Percentiles rank a stretch among this genome's conserved stretches.
Conservation (phyloP, 2,329 filamentous ascomycete genomes). For the Ilyonectria robusta region DNA sequence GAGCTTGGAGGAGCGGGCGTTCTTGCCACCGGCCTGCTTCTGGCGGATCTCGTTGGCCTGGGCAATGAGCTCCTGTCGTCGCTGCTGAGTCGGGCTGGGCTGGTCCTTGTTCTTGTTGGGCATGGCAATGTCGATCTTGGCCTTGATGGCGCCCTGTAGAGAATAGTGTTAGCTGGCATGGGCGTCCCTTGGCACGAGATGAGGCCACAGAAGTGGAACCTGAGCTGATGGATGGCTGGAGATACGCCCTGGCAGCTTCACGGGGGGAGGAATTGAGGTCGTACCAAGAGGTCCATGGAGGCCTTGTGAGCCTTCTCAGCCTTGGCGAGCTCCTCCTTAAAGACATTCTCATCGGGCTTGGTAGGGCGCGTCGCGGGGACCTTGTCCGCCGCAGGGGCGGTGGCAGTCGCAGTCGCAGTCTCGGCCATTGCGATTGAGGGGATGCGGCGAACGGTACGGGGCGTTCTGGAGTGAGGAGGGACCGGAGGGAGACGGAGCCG, state of each 20-base stretch:
- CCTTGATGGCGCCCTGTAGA: conserved; percentile 85
- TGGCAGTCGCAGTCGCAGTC: conserved; percentile 61
- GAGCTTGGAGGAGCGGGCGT: conserved; percentile 80
- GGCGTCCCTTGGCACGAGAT: conserved; percentile 25
- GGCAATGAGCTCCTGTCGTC: conserved; percentile 85
- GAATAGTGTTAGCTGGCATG: conserved; percentile 34
- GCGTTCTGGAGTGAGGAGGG: conserved; percentile 24
- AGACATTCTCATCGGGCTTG: conserved; percentile 89
- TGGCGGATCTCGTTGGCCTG: conserved; percentile 88
- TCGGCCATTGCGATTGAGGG: conserved; percentile 60
- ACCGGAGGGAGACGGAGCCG: conserved; percentile 35
- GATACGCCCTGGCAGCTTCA: conserved; percentile 14
- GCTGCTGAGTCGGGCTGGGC: conserved; percentile 84
- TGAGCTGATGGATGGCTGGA: conserved; percentile 28
- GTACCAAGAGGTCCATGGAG: conserved; percentile 73
- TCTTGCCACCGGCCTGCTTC: conserved; percentile 91
- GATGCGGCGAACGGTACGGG: conserved; percentile 13
- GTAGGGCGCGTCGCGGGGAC: conserved; percentile 74
- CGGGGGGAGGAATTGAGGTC: conserved; percentile 39
- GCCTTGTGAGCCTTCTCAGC: conserved; percentile 90
- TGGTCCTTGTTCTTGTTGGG: conserved; percentile 83
- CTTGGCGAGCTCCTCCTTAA: conserved; percentile 82
- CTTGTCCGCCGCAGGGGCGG: conserved; percentile 59
- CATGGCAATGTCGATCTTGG: conserved; percentile 87
- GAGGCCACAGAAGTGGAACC: conserved; percentile 40